Conservation (phyloP, 495 filamentous ascomycete genomes). For the Aspergillus bertholletiae region DNA sequence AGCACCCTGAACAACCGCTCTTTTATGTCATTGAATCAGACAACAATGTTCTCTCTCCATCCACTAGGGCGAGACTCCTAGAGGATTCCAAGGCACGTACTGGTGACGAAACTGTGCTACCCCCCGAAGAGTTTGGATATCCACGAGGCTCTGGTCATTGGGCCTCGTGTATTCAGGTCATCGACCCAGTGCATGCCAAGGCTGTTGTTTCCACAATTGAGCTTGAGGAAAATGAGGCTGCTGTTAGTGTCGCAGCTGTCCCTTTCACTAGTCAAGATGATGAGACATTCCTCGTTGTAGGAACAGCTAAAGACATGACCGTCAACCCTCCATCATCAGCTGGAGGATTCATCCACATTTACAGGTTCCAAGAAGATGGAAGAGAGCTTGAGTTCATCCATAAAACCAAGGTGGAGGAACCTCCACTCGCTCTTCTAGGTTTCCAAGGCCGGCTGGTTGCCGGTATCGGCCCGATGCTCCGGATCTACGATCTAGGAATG, state of each 20-base stretch:
- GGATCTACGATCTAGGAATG: constrained; percentile 88
- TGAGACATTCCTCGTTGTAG: constrained; percentile 87
- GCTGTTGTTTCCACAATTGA: constrained; percentile 71
- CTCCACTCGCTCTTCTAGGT: constrained; percentile 79
- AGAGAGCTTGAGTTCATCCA: constrained; percentile 88
- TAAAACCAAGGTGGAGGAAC: constrained; percentile 87
- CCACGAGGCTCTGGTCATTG: constrained; percentile 79
- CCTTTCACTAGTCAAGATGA: constrained; percentile 84
- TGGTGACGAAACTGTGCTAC: constrained; percentile 64
- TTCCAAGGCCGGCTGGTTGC: constrained; percentile 90
- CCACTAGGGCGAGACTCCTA: constrained; percentile 66
- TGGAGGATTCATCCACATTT: constrained; percentile 87
- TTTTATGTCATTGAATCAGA: constrained; percentile 96
- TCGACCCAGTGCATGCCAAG: constrained; percentile 78
- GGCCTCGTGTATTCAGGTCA: constrained; percentile 89
- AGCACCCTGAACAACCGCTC: constrained; percentile 79
- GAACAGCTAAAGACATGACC: constrained; percentile 86
- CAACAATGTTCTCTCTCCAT: constrained; percentile 76
- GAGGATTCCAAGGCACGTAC: constrained; percentile 62
- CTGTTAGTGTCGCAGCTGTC: constrained; percentile 78
- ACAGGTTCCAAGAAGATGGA: constrained; percentile 84
- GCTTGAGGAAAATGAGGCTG: constrained; percentile 85
- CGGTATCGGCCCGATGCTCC: constrained; percentile 77
- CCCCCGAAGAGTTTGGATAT: constrained; percentile 86
- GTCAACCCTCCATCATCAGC: constrained; percentile 69